phyloP scores from a whole-genome alignment of 306 rosid species.

The Castanopsis chinensis region DNA sequence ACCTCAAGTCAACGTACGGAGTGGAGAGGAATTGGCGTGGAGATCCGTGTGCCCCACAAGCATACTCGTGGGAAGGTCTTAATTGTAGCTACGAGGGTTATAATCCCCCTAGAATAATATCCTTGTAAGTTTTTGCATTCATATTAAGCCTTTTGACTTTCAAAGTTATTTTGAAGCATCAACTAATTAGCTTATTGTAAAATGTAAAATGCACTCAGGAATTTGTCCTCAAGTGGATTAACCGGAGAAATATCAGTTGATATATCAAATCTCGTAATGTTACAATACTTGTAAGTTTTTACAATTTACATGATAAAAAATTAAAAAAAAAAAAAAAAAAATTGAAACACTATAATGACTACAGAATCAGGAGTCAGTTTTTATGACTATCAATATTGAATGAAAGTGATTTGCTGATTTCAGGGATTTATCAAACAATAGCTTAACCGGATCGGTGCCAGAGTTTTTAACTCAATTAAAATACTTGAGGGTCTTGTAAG shows the following conservation, averaged over 20 bases:
- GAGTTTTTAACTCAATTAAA: constrained; percentile 31
- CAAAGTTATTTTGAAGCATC: neutral
- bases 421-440: constrained; percentile 63
- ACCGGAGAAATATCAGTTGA: constrained; percentile 36
- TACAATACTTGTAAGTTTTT: constrained; percentile 45
- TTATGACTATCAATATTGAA: neutral
- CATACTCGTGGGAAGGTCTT: constrained; percentile 53
- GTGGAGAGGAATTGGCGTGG: constrained; percentile 53
- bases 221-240: constrained; percentile 45
- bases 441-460: constrained; percentile 42
- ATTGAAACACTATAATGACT: neutral
- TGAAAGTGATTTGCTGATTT: constrained; percentile 18
- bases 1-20: constrained; percentile 43
- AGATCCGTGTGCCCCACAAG: constrained; percentile 53
- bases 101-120: constrained; percentile 40
- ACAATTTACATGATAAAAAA: neutral
- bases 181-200: too few species aligned
- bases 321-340: neutral
- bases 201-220: constrained; percentile 36
- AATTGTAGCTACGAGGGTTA: constrained; percentile 32
- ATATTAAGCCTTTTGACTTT: neutral
- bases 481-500: constrained; percentile 41
- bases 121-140: constrained; percentile 38
- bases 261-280: constrained; percentile 37
- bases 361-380: too few species aligned